Conservation (phyloP, 257 asterid species). For the Nicotiana undulata region DNA sequence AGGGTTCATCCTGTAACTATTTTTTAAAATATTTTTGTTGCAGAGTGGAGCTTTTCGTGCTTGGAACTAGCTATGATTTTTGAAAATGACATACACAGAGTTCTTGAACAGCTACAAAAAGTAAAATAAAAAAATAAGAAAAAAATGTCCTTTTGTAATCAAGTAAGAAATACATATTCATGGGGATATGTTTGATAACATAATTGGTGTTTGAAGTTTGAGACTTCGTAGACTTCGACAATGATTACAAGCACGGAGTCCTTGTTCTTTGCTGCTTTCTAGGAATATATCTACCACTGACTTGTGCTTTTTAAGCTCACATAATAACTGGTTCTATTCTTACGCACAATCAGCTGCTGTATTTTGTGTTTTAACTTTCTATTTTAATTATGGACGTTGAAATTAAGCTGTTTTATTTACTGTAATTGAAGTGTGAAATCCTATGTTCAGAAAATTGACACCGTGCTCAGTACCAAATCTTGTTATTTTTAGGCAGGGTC, state of each 20-base stretch:
- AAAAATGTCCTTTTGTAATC: not conserved
- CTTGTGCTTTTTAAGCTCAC: not conserved
- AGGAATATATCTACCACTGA: not conserved
- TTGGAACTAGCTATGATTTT: not conserved
- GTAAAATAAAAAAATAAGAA: not conserved
- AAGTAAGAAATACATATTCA: not conserved
- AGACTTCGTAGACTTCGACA: not conserved
- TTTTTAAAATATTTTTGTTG: no score
- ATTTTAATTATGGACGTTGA: not conserved
- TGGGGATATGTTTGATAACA: not conserved
- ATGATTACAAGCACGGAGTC: not conserved
- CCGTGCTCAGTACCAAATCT: not conserved
- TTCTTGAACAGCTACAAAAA: not conserved
- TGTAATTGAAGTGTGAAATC: not conserved
- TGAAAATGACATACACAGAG: not conserved
- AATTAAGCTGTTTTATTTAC: not conserved
- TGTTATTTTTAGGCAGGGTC: constrained; percentile 58
- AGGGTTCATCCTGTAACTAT: not conserved
- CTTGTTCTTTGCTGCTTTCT: not conserved
- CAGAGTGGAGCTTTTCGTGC: not conserved
- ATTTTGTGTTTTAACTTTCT: not conserved
- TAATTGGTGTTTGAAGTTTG: not conserved
- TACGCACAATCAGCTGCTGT: not conserved
- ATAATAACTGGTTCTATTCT: not conserved
- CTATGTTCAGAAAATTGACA: not conserved